Base-by-base conservation (phyloP, 345 rosid species). In the Boechera divaricarpa region DNA sequence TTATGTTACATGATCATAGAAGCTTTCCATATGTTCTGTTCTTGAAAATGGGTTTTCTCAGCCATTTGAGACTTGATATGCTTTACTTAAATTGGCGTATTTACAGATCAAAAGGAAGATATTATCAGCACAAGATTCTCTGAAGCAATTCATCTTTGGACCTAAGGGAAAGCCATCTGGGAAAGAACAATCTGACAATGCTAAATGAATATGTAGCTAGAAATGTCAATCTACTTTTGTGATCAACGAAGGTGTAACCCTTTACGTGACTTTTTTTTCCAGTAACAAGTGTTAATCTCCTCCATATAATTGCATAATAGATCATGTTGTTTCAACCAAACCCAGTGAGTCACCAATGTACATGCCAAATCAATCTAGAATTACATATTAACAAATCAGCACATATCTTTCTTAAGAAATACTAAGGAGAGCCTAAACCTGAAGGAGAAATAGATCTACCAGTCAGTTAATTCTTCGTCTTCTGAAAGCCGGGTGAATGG, bases 401-500 rank as follows among this genome's bases (percentile, higher is more conserved):
- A 61, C 58, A 49, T 12, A 35, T 8, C 39, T 53, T 47, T 62
- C 18, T 35, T 56, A 58, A 12, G 16, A 38, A 61, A 48, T 31
- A 63, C 62, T n/a, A 49, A n/a, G 29, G n/a, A 10, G 11, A 75
- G 52, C 10, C 60, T 36, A 53, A 62, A 28, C 44, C 10, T 48
- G 11, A 63, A 51, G 13, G 57, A 62, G 41, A 55, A 13, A 48
- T 28, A 6, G 55, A 47, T 10, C 11, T 9, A 26, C 39, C 0
- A 10, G 21, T 79, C 71, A 73, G 60, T 39, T 79, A 10, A 48
- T 68, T 36, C 36, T 53, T 47, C 67, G 77, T 62, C 63, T 85
- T 38, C 33, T 86, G 75, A 87, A 85, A 59, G 83, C 85, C 1
- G 89, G 92, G 82, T 86, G 89, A 70, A 91, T 79, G 73, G 36